phyloP scores from a whole-genome alignment of 192 early-diverging fungal genomes.

The Backusella macrospora region DNA sequence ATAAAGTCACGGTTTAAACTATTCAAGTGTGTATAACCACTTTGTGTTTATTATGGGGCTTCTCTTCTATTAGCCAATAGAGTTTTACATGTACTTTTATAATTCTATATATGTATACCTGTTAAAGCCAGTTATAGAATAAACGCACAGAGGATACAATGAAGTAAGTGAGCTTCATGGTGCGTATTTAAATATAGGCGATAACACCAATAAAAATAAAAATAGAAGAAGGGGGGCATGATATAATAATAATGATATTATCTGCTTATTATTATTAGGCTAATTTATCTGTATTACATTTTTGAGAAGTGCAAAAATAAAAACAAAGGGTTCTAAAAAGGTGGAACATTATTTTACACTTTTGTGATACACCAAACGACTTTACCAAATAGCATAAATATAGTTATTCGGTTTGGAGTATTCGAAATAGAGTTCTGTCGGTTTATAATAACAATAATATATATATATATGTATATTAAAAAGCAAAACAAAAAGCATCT shows the following conservation, averaged over 20 bases:
- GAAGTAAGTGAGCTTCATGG: background rate
- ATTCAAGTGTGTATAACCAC: too few species aligned
- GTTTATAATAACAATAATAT: background rate
- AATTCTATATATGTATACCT: too few species aligned
- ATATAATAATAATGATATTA: background rate
- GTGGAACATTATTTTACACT: conserved; percentile 3
- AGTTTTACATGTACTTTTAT: too few species aligned
- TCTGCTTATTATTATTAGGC: background rate
- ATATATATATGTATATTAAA: background rate
- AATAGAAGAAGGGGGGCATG: background rate
- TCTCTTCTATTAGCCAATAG: too few species aligned
- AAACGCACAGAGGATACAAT: too few species aligned
- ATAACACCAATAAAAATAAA: background rate
- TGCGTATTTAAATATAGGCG: conserved; percentile 1
- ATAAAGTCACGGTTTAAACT: too few species aligned
- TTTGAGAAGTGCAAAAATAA: background rate
- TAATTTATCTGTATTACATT: conserved; percentile 8
- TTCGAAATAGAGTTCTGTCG: background rate
- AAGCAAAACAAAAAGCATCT: conserved; percentile 17
- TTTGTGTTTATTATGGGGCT: too few species aligned
- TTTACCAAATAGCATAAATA: background rate
- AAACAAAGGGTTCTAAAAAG: background rate
- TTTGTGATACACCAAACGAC: background rate
- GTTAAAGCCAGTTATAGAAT: too few species aligned
- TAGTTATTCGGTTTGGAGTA: background rate